Percentiles rank a stretch among this genome's conserved stretches.
Evolutionary conservation across 179 eudicot species (phyloP).

Genomic region (Silene coronaria): DNA sequence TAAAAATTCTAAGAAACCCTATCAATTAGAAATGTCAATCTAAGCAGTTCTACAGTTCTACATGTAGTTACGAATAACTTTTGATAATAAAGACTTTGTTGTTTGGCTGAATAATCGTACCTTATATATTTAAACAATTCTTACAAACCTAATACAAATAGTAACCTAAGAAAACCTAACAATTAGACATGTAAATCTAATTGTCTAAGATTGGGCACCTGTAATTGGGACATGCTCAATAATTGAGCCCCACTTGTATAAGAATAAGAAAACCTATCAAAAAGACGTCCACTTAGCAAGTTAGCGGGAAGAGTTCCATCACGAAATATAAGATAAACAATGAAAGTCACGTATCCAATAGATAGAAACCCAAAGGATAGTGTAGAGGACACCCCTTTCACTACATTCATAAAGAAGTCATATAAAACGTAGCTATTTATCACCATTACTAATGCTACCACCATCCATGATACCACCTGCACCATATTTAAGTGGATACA

Average conservation of each 20-base stretch:
- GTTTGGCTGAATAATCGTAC: no score
- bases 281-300: conserved; percentile 13
- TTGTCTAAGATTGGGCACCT: not conserved
- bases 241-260: not conserved
- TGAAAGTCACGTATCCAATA: conserved; percentile 52
- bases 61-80: no score
- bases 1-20: no score
- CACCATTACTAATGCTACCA: conserved; percentile 81
- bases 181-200: not conserved
- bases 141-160: no score
- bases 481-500: no score
- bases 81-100: no score
- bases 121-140: no score
- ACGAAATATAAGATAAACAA: conserved; percentile 54
- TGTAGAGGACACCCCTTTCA: conserved; percentile 53
- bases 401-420: conserved; percentile 61
- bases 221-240: not conserved
- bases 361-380: conserved; percentile 38
- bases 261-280: conserved; percentile 3
- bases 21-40: no score
- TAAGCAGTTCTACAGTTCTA: no score
- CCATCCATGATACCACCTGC: conserved; percentile 74
- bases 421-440: conserved; percentile 74
- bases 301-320: conserved; percentile 34
- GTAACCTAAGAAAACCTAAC: no score